phyloP scores from a whole-genome alignment of 2,329 filamentous ascomycete species.

The Xylaria sp. region DNA sequence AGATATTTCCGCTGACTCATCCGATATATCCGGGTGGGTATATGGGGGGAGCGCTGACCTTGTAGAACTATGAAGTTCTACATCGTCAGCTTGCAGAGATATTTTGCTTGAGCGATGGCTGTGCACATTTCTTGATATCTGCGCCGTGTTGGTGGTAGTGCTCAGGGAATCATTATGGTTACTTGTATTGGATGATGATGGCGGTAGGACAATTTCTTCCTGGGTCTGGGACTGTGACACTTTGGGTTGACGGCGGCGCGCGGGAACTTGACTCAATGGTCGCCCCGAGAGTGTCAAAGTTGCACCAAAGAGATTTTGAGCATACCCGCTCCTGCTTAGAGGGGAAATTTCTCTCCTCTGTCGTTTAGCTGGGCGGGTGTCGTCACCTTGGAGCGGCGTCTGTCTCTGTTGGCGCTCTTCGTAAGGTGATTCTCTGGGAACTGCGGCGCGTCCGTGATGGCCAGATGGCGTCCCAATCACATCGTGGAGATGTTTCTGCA shows the following conservation, averaged over 20 bases:
- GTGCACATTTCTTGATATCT: not conserved
- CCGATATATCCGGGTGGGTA: not conserved
- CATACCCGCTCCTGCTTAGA: constrained; percentile 60
- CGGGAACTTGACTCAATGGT: constrained; percentile 49
- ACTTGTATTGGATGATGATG: constrained; percentile 32
- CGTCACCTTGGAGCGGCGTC: constrained; percentile 40
- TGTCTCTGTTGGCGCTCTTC: constrained; percentile 63
- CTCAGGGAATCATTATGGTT: constrained; percentile 26
- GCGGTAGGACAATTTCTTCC: constrained; percentile 23
- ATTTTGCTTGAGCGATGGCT: not conserved
- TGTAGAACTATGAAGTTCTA: not conserved
- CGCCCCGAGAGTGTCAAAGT: constrained; percentile 56
- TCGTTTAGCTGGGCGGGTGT: constrained; percentile 53
- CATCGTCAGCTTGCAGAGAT: not conserved
- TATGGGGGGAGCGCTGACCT: not conserved
- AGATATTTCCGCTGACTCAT: not conserved
- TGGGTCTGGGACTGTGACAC: constrained; percentile 18
- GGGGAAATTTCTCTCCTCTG: constrained; percentile 52
- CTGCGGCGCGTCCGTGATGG: constrained; percentile 67
- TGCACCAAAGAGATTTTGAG: constrained; percentile 61
- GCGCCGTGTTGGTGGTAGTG: not conserved
- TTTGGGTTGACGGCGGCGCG: constrained; percentile 38
- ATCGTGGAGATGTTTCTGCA: constrained; percentile 62
- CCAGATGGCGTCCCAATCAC: constrained; percentile 73
- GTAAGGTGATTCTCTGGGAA: constrained; percentile 71